Conservation (phyloP, 2,329 filamentous ascomycete species). For the Chrysosphaeria jannelii region DNA sequence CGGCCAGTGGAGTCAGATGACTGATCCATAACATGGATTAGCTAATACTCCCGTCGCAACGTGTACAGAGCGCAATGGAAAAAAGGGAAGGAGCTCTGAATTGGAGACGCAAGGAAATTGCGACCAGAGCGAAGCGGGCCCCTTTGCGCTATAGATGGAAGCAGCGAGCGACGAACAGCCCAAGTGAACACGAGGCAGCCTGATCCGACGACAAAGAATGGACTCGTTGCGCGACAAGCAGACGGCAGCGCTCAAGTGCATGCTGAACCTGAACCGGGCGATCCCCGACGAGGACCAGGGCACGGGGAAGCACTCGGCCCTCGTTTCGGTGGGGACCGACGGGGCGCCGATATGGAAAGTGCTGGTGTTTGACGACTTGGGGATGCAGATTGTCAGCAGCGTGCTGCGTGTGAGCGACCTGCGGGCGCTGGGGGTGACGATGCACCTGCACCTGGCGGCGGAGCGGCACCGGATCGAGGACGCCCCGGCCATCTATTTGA, state of each 20-base stretch:
- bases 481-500: conserved; percentile 84
- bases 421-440: conserved; percentile 78
- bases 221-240: conserved; percentile 6
- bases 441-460: conserved; percentile 70
- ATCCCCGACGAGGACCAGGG: conserved; percentile 16
- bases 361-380: conserved; percentile 71
- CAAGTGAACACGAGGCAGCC: too few species aligned
- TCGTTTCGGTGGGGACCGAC: conserved; percentile 56
- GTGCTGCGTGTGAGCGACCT: conserved; percentile 84
- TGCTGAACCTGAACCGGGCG: conserved; percentile 69
- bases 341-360: conserved; percentile 96
- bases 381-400: conserved; percentile 87
- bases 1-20: too few species aligned
- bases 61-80: too few species aligned
- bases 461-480: conserved; percentile 76
- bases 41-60: too few species aligned
- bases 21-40: too few species aligned
- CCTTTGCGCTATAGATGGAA: too few species aligned
- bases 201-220: too few species aligned
- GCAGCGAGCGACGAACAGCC: too few species aligned
- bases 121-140: too few species aligned
- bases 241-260: conserved; percentile 43
- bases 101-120: too few species aligned
- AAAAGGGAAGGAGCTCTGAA: too few species aligned
- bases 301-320: too few species aligned